Evolutionary conservation across 2,329 filamentous ascomycete genomes (phyloP), one percentile per base, ranked within the genome.

Genomic region (Ilyonectria robusta): DNA sequence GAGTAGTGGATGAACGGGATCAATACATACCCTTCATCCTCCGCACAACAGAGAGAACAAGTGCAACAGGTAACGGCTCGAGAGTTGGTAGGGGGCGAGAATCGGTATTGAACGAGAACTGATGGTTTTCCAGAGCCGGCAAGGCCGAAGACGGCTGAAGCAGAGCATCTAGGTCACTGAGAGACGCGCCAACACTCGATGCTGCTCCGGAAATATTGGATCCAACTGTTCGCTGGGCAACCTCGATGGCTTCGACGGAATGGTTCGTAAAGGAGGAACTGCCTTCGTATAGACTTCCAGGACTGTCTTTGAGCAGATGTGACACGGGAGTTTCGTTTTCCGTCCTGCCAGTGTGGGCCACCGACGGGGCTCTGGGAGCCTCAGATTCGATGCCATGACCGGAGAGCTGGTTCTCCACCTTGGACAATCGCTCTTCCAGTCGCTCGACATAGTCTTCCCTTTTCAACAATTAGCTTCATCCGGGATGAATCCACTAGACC

Each of bases 261-360:
- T 72, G 70, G 26, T 60, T 68, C 26, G 67, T 65, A 23, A 72
- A 72, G 0, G 70, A 72, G 3, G 70, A 72, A 2, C 60, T 66
- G n/a, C 70, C 70, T 21, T 72, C 68, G 13, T 72, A 72, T 2
- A 72, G 11, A 33, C 51, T 23, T 31, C 62, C 0, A 50, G 37
- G 1, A 56, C 59, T 11, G 67, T 55, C 37, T 40, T 10, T 40
- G 11, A 17, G 6, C 15, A 17, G 2, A 23, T 54, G 54, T 1
- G 63, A 35, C 1, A 61, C 51, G 26, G 54, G 51, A 4, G 62
- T 42, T 6, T 67, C 13, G 11, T 13, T 10, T 17, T 40, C 11
- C 11, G 37, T 15, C 11, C 11, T 13, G 4, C 6, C 37, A 40
- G 15, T 40, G 3, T 40, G 37, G 15, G 15, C 11, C 13, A 13